These are phyloP conservation scores for Candida dajiaensis DNA, from an alignment of 805 yeast species.

Conservation along the genomic window DNA sequence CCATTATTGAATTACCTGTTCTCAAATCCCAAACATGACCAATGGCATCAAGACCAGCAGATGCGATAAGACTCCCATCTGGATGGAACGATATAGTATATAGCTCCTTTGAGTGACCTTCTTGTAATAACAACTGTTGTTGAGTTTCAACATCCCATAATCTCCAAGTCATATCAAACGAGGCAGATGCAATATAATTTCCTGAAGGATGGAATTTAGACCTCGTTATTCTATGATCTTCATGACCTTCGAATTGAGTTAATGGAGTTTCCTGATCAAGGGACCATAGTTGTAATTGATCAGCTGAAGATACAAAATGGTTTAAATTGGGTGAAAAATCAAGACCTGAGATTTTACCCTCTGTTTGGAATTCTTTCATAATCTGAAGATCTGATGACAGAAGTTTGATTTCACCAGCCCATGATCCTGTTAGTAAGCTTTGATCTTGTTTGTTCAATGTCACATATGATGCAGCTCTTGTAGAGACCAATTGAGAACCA, in stretches of 20 bases:
- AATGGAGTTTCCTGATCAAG: slow-evolving; percentile 6
- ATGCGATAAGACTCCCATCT: slow-evolving; percentile 71
- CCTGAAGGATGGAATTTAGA: slow-evolving; percentile 64
- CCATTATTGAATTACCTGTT: slow-evolving; percentile 58
- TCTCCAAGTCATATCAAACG: slow-evolving; percentile 84
- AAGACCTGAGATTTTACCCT: slow-evolving; percentile 65
- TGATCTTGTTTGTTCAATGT: slow-evolving; percentile 35
- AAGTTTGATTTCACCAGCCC: slow-evolving; percentile 71
- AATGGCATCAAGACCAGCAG: slow-evolving; percentile 75
- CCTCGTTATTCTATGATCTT: slow-evolving; percentile 47
- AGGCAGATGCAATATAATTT: slow-evolving; percentile 55
- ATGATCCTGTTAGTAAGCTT: slow-evolving; percentile 62
- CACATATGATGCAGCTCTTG: slow-evolving; percentile 62
- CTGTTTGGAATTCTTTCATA: slow-evolving; percentile 24
- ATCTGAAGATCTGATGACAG: slow-evolving; percentile 36
- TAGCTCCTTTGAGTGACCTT: slow-evolving; percentile 79
- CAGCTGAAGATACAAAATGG: slow-evolving; percentile 42
- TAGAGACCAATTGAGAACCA: slow-evolving; percentile 69
- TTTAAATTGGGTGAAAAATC: slow-evolving; percentile 47
- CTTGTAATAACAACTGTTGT: slow-evolving; percentile 59
- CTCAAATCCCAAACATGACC: slow-evolving; percentile 83
- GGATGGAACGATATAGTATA: slow-evolving; percentile 56
- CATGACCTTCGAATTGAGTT: slow-evolving; percentile 37
- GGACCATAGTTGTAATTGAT: slow-evolving; percentile 35
- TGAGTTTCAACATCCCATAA: slow-evolving; percentile 65